Conservation (phyloP, 78 protist species). For the Dictyostelium brefeldianum region DNA sequence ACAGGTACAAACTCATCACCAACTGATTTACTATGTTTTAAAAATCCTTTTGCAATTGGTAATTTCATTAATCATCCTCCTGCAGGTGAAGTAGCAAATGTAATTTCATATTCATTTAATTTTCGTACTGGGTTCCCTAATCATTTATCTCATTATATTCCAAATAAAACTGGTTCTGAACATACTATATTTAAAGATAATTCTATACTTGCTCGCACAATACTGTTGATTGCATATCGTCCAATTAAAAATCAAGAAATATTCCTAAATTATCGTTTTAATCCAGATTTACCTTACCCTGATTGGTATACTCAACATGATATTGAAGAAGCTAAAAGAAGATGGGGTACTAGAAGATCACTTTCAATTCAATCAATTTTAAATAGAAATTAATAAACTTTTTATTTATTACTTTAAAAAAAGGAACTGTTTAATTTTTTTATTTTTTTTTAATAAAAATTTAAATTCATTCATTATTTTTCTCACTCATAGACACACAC, state of each 20-base stretch:
- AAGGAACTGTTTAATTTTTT: too few species aligned
- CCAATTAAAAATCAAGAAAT: constrained; percentile 53
- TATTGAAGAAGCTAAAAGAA: constrained; percentile 51
- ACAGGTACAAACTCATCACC: not conserved
- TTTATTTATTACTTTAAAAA: too few species aligned
- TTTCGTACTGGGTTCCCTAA: constrained; percentile 22
- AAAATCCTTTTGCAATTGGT: constrained; percentile 79
- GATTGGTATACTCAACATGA: constrained; percentile 68
- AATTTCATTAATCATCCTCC: constrained; percentile 81
- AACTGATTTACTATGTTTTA: not conserved
- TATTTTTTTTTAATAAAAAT: too few species aligned
- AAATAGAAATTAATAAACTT: constrained; percentile 17
- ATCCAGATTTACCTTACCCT: constrained; percentile 55
- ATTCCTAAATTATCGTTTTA: constrained; percentile 55
- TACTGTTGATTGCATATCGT: constrained; percentile 25
- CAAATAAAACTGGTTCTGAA: constrained; percentile 16
- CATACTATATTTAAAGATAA: not conserved
- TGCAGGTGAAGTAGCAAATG: constrained; percentile 11
- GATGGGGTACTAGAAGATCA: constrained; percentile 54
- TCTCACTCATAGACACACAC: too few species aligned
- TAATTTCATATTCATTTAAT: constrained; percentile 28
- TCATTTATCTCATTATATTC: constrained; percentile 38
- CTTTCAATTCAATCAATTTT: constrained; percentile 2
- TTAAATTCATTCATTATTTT: too few species aligned
- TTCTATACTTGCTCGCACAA: not conserved